These are phyloP conservation scores for Liquidambar formosana DNA, from an alignment of 164 flowering plant species.

Conservation along the genomic window DNA sequence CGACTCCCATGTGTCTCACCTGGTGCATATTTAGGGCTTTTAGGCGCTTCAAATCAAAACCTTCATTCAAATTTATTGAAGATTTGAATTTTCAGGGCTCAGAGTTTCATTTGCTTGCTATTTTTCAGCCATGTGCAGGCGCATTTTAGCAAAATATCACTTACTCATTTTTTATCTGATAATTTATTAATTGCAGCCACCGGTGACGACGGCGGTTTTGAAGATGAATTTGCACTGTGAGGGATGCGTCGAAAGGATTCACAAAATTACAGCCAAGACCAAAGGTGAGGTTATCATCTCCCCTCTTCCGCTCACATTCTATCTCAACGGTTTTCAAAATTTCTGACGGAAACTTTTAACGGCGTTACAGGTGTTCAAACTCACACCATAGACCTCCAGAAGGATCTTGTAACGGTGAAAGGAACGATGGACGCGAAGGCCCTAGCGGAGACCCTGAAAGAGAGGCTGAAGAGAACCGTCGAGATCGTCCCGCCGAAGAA, in stretches of 20 bases:
- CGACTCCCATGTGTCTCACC: not conserved
- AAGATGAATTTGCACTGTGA: slow-evolving; percentile 38
- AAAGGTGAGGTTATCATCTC: slow-evolving; percentile 24
- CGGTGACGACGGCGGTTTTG: slow-evolving; percentile 43
- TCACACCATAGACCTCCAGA: slow-evolving; percentile 22
- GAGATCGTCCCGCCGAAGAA: slow-evolving; percentile 36
- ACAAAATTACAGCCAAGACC: slow-evolving; percentile 19
- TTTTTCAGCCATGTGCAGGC: not conserved
- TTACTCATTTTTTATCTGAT: not conserved
- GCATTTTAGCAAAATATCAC: too few relatives aligned
- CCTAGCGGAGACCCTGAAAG: slow-evolving; percentile 17
- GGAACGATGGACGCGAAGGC: slow-evolving; percentile 36
- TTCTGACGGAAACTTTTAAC: too few relatives aligned
- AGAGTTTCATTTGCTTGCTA: not conserved
- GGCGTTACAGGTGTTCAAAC: slow-evolving; percentile 25
- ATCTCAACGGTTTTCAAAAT: not conserved
- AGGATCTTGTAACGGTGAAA: slow-evolving; percentile 31
- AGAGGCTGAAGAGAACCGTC: slow-evolving; percentile 27
- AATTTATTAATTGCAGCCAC: slow-evolving; percentile 18
- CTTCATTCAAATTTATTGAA: not conserved
- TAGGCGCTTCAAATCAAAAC: not conserved
- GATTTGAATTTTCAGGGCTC: not conserved
- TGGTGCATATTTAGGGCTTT: too few relatives aligned
- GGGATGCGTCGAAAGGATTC: slow-evolving; percentile 44
- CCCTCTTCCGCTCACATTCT: not conserved